A percentile compares a stretch with the other conserved stretches of the same genome.
Evolutionary conservation across 306 rosid genomes (phyloP).

Genomic region (Pyrus betulifolia): DNA sequence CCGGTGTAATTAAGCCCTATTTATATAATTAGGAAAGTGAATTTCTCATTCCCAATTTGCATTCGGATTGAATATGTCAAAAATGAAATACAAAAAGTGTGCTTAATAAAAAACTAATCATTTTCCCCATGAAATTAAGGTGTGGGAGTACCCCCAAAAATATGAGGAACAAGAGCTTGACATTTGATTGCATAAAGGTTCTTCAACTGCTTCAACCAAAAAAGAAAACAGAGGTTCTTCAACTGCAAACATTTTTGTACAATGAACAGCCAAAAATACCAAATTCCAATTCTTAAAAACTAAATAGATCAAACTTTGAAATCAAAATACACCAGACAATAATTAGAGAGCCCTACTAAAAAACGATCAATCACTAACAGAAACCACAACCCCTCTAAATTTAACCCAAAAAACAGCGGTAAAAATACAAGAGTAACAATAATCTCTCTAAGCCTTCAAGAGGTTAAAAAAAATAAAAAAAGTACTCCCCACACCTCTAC

Average conservation of each 20-base stretch:
- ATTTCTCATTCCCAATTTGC: too few species aligned
- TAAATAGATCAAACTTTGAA: too few species aligned
- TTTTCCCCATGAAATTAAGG: too few species aligned
- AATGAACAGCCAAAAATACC: conserved; percentile 31
- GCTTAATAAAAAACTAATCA: too few species aligned
- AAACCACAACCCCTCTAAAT: not conserved
- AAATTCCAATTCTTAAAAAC: not conserved
- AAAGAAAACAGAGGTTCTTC: not conserved
- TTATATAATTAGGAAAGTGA: too few species aligned
- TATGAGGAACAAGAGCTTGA: not conserved
- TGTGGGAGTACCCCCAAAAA: not conserved
- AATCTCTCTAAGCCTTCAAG: not conserved
- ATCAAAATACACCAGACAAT: conserved; percentile 2
- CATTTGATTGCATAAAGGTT: conserved; percentile 4
- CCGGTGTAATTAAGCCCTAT: too few species aligned
- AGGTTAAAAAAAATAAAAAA: not conserved
- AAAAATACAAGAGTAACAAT: conserved; percentile 2
- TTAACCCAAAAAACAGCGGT: conserved; percentile 11
- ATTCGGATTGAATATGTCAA: too few species aligned
- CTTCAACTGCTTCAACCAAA: conserved; percentile 16
- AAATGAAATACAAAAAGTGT: too few species aligned
- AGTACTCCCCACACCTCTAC: conserved; percentile 29
- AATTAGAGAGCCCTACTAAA: not conserved
- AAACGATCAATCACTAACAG: not conserved
- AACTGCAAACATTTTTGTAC: conserved; percentile 50